A percentile compares a stretch with the other conserved stretches of the same genome.
Conservation (phyloP, 73 alveolate genomes). For the Paramecium caudatum region DNA sequence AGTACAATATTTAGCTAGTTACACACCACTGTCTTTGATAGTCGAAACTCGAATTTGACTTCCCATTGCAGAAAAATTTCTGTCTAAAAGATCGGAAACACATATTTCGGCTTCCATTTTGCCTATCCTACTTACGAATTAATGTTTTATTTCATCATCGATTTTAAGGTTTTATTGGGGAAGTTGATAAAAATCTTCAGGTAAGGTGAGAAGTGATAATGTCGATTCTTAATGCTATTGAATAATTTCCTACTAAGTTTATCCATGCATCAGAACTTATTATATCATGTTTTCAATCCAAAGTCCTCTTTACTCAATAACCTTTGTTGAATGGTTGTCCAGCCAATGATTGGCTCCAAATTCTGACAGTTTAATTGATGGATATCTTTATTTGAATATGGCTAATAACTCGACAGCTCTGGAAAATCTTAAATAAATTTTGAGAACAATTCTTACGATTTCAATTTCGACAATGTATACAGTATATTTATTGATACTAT, state of each 20-base stretch:
- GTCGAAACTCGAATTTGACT: conserved; percentile 14
- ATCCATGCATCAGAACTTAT: not conserved
- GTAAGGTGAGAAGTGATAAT: not conserved
- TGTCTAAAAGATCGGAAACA: not conserved
- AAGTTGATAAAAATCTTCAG: not conserved
- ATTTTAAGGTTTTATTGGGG: not conserved
- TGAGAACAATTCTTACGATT: not conserved
- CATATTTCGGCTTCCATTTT: not conserved
- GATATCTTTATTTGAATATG: not conserved
- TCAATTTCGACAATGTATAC: not conserved
- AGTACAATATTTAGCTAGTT: not conserved
- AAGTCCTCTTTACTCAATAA: conserved; percentile 7
- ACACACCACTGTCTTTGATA: not conserved
- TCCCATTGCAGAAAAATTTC: not conserved
- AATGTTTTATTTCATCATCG: not conserved
- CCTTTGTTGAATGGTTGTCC: conserved; percentile 2
- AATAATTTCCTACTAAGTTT: not conserved
- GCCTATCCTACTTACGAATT: not conserved
- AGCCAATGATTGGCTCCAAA: not conserved
- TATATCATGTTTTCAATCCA: not conserved
- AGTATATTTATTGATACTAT: conserved; percentile 6
- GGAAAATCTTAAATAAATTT: conserved; percentile 16
- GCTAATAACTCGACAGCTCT: not conserved
- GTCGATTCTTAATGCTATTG: not conserved
- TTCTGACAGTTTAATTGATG: not conserved